A percentile compares a stretch with the other conserved stretches of the same genome.
Evolutionary conservation across 2,329 filamentous ascomycete genomes (phyloP).

Genomic region (Fusarium luffae): DNA sequence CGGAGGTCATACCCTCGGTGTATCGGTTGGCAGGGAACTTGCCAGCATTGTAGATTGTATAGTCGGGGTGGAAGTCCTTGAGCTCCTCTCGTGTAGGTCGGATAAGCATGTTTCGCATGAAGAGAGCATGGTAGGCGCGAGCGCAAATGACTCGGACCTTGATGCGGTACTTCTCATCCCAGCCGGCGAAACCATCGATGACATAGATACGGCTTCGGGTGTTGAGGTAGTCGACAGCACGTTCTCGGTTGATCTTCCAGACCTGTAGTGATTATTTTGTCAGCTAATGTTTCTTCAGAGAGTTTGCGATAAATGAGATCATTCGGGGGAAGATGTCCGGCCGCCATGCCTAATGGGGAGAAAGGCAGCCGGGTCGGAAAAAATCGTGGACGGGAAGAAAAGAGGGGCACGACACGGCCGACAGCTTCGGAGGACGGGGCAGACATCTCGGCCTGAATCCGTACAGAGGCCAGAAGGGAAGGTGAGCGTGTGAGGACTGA

Average conservation of each 20-base stretch:
- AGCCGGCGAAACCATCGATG: conserved; percentile 95
- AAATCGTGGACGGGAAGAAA: conserved; percentile 41
- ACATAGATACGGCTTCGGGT: conserved; percentile 99
- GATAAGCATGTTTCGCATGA: conserved; percentile 99
- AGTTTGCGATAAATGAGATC: conserved; percentile 6
- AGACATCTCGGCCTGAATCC: conserved; percentile 38
- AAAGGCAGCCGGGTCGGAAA: conserved; percentile 36
- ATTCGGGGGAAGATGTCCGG: conserved; percentile 11
- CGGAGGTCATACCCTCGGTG: conserved; percentile 98
- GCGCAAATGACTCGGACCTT: conserved; percentile 97
- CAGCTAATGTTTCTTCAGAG: conserved; percentile 25
- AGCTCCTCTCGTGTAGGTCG: conserved; percentile 90
- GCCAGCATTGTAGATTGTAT: conserved; percentile 99
- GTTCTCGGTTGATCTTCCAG: conserved; percentile 99
- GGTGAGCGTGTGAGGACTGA: conserved; percentile 23
- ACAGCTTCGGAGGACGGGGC: conserved; percentile 34
- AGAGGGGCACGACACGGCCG: conserved; percentile 36
- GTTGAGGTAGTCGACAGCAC: conserved; percentile 99
- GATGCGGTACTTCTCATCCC: conserved; percentile 98
- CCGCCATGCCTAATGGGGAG: conserved; percentile 23
- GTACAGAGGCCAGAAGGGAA: conserved; percentile 28
- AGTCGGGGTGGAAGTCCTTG: conserved; percentile 97
- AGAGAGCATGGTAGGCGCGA: conserved; percentile 98
- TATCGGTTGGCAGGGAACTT: conserved; percentile 98
- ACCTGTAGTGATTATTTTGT: conserved; percentile 69